Evolutionary conservation across 2,329 filamentous ascomycete species (phyloP).

Genomic region (Sodiomyces alkalinus): DNA sequence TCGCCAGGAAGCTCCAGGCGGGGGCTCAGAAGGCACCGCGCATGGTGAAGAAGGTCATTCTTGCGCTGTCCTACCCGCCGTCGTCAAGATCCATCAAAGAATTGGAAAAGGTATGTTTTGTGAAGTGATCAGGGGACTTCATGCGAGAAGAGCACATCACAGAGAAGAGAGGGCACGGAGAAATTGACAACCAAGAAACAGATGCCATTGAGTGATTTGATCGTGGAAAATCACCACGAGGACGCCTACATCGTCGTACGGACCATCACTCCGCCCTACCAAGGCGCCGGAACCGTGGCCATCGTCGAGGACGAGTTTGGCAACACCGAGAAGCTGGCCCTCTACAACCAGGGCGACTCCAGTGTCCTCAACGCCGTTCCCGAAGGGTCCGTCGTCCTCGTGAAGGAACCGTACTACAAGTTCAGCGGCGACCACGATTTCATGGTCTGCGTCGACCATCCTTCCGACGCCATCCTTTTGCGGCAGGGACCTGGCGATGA

Average conservation of each 20-base stretch:
- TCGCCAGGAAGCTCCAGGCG: conserved; percentile 5
- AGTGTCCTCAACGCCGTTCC: conserved; percentile 16
- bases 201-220: conserved; percentile 16
- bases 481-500: conserved; percentile 13
- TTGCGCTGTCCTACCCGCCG: conserved; percentile 10
- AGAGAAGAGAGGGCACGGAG: no score
- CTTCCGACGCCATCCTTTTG: conserved; percentile 16
- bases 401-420: conserved; percentile 23
- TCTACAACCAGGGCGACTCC: conserved; percentile 21
- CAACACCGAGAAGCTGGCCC: conserved; percentile 19
- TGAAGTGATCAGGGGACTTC: background rate
- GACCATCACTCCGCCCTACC: conserved; percentile 14
- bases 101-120: conserved; percentile 4
- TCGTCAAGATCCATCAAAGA: conserved; percentile 5
- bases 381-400: conserved; percentile 15
- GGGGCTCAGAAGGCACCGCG: conserved; percentile 7
- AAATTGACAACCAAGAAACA: no score
- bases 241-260: conserved; percentile 16
- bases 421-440: conserved; percentile 14
- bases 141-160: no score
- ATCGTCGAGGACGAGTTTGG: conserved; percentile 20
- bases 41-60: conserved; percentile 11
- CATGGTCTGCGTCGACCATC: conserved; percentile 20
- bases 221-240: conserved; percentile 18
- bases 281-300: conserved; percentile 18